phyloP scores from a whole-genome alignment of 164 flowering plant genomes.

The Echeveria elegans region DNA sequence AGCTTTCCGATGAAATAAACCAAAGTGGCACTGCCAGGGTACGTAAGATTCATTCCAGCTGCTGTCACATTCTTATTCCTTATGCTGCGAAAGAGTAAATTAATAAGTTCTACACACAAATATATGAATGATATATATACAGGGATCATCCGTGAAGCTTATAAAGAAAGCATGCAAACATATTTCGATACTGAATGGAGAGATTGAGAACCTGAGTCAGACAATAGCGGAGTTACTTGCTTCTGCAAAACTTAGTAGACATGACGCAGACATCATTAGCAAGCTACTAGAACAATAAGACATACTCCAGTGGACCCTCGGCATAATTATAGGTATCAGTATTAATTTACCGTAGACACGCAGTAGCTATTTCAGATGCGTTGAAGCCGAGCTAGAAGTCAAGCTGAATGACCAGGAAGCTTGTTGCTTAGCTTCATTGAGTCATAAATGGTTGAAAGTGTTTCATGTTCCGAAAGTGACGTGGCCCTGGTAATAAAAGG shows the following conservation, averaged over 20 bases:
- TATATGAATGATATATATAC: background rate
- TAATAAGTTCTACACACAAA: background rate
- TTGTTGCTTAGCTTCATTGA: background rate
- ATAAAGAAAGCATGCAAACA: slow-evolving; percentile 30
- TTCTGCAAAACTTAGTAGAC: slow-evolving; percentile 12
- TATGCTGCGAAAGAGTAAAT: background rate
- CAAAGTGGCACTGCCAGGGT: background rate
- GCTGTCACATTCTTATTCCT: background rate
- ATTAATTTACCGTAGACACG: background rate
- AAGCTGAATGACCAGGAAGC: background rate
- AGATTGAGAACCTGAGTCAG: slow-evolving; percentile 30
- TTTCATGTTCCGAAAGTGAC: no score
- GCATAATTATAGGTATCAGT: background rate
- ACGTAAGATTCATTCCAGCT: background rate
- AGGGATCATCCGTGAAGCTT: slow-evolving; percentile 22
- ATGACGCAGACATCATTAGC: slow-evolving; percentile 22
- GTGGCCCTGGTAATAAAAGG: no score
- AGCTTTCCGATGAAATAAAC: background rate
- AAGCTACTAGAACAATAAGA: slow-evolving; percentile 15
- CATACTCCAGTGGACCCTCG: background rate
- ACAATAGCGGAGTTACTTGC: slow-evolving; percentile 21
- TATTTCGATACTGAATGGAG: slow-evolving; percentile 27
- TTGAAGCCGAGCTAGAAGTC: background rate
- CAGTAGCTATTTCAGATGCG: background rate
- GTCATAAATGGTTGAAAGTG: background rate